A percentile compares a stretch with the other conserved stretches of the same genome.
Conservation (phyloP, 208 protist genomes). For the Leishmania braziliensis region DNA sequence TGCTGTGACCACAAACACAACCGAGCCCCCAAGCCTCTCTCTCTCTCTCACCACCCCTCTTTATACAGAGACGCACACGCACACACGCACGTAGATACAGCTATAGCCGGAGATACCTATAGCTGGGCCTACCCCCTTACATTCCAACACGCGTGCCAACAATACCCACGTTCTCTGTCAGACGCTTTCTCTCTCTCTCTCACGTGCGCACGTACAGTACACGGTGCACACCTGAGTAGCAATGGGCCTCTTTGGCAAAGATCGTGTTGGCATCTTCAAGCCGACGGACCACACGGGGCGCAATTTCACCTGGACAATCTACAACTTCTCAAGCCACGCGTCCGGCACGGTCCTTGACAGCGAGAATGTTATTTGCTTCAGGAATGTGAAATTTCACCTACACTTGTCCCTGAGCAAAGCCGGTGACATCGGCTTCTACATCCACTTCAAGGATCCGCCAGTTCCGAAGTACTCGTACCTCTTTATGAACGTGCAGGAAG, state of each 20-base stretch:
- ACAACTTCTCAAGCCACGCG: slow-evolving; percentile 49
- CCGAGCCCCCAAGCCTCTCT: no score
- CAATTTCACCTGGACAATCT: slow-evolving; percentile 76
- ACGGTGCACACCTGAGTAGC: background rate
- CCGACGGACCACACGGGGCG: slow-evolving; percentile 44
- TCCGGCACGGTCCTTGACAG: slow-evolving; percentile 62
- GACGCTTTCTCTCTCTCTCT: no score
- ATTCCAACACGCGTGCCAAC: background rate
- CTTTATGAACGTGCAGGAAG: slow-evolving; percentile 62
- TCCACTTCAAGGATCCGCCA: slow-evolving; percentile 84
- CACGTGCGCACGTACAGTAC: background rate
- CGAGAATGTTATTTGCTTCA: slow-evolving; percentile 66
- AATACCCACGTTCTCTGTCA: background rate
- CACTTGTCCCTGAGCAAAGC: slow-evolving; percentile 65
- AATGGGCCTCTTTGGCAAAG: slow-evolving; percentile 81
- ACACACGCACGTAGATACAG: background rate
- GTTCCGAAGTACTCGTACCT: slow-evolving; percentile 93
- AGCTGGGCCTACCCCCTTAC: no score
- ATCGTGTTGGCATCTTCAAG: slow-evolving; percentile 63
- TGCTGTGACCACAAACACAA: no score
- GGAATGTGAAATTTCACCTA: slow-evolving; percentile 82
- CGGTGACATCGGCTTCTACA: slow-evolving; percentile 78
- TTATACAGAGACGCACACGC: background rate
- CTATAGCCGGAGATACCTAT: background rate
- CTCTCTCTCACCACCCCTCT: background rate